phyloP scores from a whole-genome alignment of 257 asterid species.

The Forsythia suspensa region DNA sequence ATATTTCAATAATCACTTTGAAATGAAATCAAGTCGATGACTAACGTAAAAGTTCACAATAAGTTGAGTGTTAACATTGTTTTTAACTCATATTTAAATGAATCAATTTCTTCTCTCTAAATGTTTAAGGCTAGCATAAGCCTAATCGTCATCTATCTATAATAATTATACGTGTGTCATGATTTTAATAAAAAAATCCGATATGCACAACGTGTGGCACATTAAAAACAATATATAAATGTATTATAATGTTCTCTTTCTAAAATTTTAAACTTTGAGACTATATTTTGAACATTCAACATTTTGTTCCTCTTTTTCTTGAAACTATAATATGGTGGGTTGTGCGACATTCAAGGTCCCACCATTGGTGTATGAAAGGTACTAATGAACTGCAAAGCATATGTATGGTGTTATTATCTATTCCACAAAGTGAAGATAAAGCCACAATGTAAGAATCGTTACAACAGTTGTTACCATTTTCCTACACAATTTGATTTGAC shows the following conservation, averaged over 20 bases:
- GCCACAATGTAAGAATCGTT: constrained; percentile 29
- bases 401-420: constrained; percentile 50
- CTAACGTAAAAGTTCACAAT: not conserved
- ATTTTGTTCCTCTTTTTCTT: not conserved
- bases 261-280: no score
- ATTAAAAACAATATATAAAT: no score
- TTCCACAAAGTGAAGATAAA: constrained; percentile 45
- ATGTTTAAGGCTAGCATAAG: not conserved
- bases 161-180: not conserved
- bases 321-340: constrained; percentile 7
- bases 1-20: not conserved
- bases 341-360: constrained; percentile 45
- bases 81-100: not conserved
- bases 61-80: not conserved
- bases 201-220: no score
- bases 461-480: constrained; percentile 23
- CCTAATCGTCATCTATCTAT: not conserved
- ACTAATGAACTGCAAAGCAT: constrained; percentile 58
- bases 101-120: not conserved
- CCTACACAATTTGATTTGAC: constrained; percentile 25
- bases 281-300: not conserved
- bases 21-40: not conserved
- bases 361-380: constrained; percentile 65
- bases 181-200: no score
- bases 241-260: not conserved